phyloP scores from a whole-genome alignment of 306 rosid species.

The Heteromeles arbutifolia region DNA sequence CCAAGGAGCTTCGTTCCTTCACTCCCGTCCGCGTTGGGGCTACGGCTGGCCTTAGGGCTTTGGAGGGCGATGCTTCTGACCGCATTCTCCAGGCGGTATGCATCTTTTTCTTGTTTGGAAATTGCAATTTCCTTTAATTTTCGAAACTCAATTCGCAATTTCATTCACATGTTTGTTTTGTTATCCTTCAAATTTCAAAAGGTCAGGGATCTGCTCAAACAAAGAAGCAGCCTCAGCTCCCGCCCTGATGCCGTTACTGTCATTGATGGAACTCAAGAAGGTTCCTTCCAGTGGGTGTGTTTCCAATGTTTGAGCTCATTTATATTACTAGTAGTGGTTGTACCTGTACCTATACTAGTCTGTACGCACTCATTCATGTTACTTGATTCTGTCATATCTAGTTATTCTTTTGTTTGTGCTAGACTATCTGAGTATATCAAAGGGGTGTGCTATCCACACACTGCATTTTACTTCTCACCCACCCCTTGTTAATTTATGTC shows the following conservation, averaged over 20 bases:
- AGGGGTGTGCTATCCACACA: no score
- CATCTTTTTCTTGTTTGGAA: neutral
- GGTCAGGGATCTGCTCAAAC: conserved; percentile 79
- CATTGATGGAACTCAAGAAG: conserved; percentile 94
- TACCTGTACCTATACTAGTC: neutral
- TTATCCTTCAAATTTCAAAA: conserved; percentile 16
- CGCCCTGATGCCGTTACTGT: conserved; percentile 61
- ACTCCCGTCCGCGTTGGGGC: conserved; percentile 99
- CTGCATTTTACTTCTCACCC: no score
- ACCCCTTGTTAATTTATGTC: no score
- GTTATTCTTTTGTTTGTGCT: neutral
- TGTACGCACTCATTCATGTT: neutral
- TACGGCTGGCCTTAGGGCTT: conserved; percentile 87
- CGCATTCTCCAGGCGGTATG: conserved; percentile 84
- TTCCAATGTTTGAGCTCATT: neutral
- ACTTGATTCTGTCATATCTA: neutral
- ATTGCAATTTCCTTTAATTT: neutral
- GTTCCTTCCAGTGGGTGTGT: conserved; percentile 93
- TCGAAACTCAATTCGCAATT: neutral
- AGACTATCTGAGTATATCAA: neutral
- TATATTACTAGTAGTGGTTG: neutral
- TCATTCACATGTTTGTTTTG: neutral
- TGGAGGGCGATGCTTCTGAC: conserved; percentile 74
- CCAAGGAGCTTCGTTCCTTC: conserved; percentile 54
- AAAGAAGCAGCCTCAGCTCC: conserved; percentile 48